A percentile compares a stretch with the other conserved stretches of the same genome.
Evolutionary conservation across 345 rosid genomes (phyloP).

Genomic region (Acer negundo): DNA sequence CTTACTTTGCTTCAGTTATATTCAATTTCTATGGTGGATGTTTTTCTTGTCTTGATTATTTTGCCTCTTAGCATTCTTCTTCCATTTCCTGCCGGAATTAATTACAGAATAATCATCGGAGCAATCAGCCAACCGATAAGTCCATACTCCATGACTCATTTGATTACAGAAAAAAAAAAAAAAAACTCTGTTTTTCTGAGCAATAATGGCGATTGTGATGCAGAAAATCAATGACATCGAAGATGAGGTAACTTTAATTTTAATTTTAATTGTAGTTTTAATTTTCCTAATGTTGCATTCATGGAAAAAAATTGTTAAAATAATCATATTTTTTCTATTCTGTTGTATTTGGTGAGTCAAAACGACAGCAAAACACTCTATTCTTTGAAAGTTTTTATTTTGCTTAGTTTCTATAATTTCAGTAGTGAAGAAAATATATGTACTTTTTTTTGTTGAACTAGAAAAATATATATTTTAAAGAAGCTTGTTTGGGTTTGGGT

Average conservation of each 20-base stretch:
- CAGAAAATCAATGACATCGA: constrained; percentile 89
- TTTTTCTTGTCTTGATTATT: too few species aligned
- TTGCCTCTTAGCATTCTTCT: too few species aligned
- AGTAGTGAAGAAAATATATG: too few species aligned
- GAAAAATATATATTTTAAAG: neutral
- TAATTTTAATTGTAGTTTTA: neutral
- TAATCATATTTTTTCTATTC: neutral
- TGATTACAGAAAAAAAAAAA: too few species aligned
- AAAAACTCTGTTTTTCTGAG: constrained; percentile 1
- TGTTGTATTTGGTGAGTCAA: neutral
- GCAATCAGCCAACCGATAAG: neutral
- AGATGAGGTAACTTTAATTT: constrained; percentile 58
- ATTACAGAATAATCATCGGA: neutral
- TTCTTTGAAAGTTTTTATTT: too few species aligned
- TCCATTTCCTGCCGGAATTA: too few species aligned
- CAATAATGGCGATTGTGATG: constrained; percentile 78
- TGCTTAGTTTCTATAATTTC: neutral
- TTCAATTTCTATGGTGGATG: too few species aligned
- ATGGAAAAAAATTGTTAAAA: neutral
- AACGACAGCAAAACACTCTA: too few species aligned
- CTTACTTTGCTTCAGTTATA: too few species aligned
- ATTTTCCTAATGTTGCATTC: neutral
- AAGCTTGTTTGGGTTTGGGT: neutral
- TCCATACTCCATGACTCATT: neutral
- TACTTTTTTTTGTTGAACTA: neutral